Conservation (phyloP, 176 grass and related monocot genomes). For the Hordeum marinum region DNA sequence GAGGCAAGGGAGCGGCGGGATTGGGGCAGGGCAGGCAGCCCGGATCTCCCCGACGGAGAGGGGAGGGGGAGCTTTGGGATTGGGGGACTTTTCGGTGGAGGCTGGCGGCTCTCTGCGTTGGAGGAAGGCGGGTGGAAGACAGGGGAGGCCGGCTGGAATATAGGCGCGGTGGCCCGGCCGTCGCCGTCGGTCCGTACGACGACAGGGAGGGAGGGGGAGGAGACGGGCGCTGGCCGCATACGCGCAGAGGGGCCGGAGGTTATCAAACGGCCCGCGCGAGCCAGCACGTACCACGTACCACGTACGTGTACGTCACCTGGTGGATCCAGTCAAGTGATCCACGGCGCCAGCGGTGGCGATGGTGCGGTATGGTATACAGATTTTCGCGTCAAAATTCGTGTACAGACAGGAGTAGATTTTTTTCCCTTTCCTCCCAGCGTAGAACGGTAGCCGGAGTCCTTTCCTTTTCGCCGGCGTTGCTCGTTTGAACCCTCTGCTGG, state of each 20-base stretch:
- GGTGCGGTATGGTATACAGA: no score
- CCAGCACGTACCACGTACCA: no score
- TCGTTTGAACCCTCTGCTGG: no score
- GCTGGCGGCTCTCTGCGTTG: neutral
- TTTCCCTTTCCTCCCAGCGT: no score
- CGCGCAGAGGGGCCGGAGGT: neutral
- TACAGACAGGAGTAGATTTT: no score
- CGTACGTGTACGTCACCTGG: neutral
- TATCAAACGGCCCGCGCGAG: neutral
- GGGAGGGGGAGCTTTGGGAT: neutral
- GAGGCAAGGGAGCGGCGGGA: neutral
- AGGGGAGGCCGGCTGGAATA: neutral
- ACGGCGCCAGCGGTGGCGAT: neutral
- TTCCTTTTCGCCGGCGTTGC: no score
- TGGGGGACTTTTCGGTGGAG: neutral
- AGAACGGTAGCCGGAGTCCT: no score
- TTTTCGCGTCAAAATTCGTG: no score
- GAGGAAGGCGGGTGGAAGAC: neutral
- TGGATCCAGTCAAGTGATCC: no score
- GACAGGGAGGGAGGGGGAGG: neutral
- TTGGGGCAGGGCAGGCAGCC: neutral
- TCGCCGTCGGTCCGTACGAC: constrained; percentile 31
- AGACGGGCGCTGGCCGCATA: constrained; percentile 5
- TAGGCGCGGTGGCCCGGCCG: constrained; percentile 21
- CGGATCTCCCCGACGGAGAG: constrained; percentile 26